Conservation (phyloP, 441 rosid species). For the Populus hybrid region DNA sequence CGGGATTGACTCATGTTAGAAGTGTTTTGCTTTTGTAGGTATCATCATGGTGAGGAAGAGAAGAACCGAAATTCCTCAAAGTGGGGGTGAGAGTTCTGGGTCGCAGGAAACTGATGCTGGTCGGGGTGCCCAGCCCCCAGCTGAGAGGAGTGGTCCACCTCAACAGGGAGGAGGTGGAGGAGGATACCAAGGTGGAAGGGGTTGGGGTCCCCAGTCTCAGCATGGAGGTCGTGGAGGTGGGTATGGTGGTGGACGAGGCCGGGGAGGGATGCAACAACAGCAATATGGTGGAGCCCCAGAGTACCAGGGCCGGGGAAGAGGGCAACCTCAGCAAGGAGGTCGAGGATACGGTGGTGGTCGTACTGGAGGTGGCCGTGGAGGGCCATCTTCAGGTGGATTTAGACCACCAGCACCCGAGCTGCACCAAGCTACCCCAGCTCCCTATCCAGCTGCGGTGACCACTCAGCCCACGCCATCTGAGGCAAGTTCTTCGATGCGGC, state of each 20-base stretch:
- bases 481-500: constrained; percentile 52
- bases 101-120: constrained; percentile 6
- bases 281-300: constrained; percentile 54
- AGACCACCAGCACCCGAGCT: constrained; percentile 82
- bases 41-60: constrained; percentile 69
- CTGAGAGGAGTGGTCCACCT: constrained; percentile 24
- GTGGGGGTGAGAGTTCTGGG: constrained; percentile 37
- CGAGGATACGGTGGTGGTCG: constrained; percentile 48
- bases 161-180: constrained; percentile 25
- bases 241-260: constrained; percentile 53
- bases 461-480: constrained; percentile 48
- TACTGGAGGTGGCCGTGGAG: constrained; percentile 42
- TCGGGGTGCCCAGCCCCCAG: constrained; percentile 16
- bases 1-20: background rate
- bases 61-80: constrained; percentile 48
- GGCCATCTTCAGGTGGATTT: constrained; percentile 48
- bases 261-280: constrained; percentile 60
- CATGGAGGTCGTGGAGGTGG: constrained; percentile 47
- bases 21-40: background rate
- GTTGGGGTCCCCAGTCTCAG: constrained; percentile 25
- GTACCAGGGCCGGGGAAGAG: constrained; percentile 74
- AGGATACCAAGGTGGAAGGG: constrained; percentile 27
- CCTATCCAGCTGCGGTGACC: constrained; percentile 52
- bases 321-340: constrained; percentile 61
- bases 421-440: constrained; percentile 85